Base-by-base conservation (phyloP, 306 rosid species). In the Purshia tridentata region DNA sequence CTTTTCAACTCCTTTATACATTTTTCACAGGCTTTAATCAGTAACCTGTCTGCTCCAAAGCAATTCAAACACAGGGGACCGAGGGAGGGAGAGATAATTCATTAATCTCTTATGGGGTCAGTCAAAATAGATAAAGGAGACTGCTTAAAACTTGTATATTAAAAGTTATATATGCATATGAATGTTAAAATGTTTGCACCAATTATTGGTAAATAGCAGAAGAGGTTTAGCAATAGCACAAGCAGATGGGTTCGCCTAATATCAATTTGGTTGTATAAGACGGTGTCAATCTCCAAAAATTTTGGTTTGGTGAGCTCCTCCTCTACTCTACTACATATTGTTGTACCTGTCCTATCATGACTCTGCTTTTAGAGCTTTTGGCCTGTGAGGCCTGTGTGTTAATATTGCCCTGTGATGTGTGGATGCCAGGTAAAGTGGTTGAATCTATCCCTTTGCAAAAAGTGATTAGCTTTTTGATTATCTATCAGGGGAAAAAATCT, bases 281-380 rank as follows among this genome's bases (percentile, higher is more conserved):
- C 23, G 2, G 66, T 61, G 47, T 35, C 64, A 29, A 3, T 29
- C 35, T 60, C 14, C 35, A 47, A 47, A 40, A 37, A 9, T 63
- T n/a, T 49, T 9, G 67, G 9, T 3, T n/a, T 63, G 16, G 4
- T 63, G 50, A 41, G 49, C 29, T 13, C 67, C 49, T 63, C 50
- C 1, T 29, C 1, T 29, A 3, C 35, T 29, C 35, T 29, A 29
- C 35, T 4, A 9, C 16, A 9, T 40, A n/a, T 18, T 62, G 67
- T 62, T 62, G 8, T 8, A 66, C 48, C 23, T 66, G 56, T 67
- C 72, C 23, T 23, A 22, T 67, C 72, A 29, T 23, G 3, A 67
- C 22, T 6, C 12, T 67, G 72, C 72, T 35, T 67, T 48, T 67
- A n/a, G 15, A 67, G 72, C 57, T 67, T 67, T 67, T 23, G 57